Percentiles rank a stretch among this genome's conserved stretches.
These are phyloP conservation scores for Thuja plicata DNA, from an alignment of 83 land plant species.

Conservation along the genomic window DNA sequence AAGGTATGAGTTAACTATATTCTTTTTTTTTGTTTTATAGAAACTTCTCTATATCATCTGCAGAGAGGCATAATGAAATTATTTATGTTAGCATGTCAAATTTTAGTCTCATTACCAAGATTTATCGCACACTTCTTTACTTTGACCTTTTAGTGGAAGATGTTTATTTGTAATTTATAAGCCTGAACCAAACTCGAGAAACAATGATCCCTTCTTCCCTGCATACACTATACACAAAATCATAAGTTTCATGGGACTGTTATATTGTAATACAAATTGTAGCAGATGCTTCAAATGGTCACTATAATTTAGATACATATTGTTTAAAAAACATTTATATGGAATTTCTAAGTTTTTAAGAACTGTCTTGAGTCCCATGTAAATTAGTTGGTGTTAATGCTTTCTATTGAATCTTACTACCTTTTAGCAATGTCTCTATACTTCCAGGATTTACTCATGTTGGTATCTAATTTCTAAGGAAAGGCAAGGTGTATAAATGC, in stretches of 20 bases:
- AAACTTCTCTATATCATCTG: not conserved
- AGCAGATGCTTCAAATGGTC: not conserved
- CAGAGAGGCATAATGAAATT: not conserved
- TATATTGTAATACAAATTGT: not conserved
- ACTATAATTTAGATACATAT: not conserved
- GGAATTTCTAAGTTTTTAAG: not conserved
- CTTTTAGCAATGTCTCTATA: not conserved
- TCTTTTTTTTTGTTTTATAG: not conserved
- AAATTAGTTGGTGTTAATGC: not conserved
- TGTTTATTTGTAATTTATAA: too few relatives aligned
- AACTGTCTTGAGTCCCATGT: not conserved
- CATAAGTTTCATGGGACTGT: not conserved
- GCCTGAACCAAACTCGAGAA: too few relatives aligned
- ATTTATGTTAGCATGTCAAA: not conserved
- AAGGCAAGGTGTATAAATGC: too few relatives aligned
- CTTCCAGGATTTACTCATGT: not conserved
- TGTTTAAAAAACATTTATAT: not conserved
- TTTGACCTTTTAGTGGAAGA: too few relatives aligned
- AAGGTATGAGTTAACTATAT: conserved; percentile 60
- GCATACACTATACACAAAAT: not conserved
- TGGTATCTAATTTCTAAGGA: too few relatives aligned
- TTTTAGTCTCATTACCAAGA: not conserved
- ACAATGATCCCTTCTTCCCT: too few relatives aligned
- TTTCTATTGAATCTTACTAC: not conserved
- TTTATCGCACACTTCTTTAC: too few relatives aligned